Evolutionary conservation across 2,329 filamentous ascomycete genomes (phyloP), one percentile per base, ranked within the genome.

Genomic region (Basipetospora chlamydospora): DNA sequence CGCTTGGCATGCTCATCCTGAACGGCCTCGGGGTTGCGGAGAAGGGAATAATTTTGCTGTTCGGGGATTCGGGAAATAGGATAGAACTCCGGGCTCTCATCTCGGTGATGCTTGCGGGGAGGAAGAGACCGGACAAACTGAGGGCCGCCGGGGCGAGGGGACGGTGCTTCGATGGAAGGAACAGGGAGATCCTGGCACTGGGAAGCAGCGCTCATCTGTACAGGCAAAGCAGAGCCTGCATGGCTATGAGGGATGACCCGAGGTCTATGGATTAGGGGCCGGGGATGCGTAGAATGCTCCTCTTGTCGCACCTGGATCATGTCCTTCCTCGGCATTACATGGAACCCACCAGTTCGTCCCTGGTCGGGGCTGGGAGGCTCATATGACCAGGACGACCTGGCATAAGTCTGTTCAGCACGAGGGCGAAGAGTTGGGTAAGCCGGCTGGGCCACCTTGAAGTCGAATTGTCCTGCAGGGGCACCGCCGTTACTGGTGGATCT

Each of bases 91-190:
- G 31, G 31, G 15, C 17, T 35, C 22, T 39, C 31, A 23, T 39
- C 26, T 17, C 37, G 31, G 17, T 22, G 11, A 21, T 20, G 36
- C 13, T 38, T 38, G 20, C 30, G 36, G 12, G 29, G 18, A 18
- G 29, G 36, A 8, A 38, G 15, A n/a, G 36, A 6, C 28, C 36
- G 36, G 16, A 38, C 30, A 28, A 38, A 38, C 29, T 26, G 29
- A 13, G 36, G 36, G 10, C 22, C 29, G 29, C 28, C 33, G 13
- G 30, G 16, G 5, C 23, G 17, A 21, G 29, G 29, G n/a, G 21
- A n/a, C n/a, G 30, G 30, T 13, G 22, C 13, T 23, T 38, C 36
- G 23, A 38, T 38, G 15, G 36, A 38, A 15, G 20, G 36, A n/a
- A 38, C 30, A 25, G 28, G 28, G n/a, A 38, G 13, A 25, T 38